phyloP scores from a whole-genome alignment of 257 asterid species.

The Ajuga chamaepitys region DNA sequence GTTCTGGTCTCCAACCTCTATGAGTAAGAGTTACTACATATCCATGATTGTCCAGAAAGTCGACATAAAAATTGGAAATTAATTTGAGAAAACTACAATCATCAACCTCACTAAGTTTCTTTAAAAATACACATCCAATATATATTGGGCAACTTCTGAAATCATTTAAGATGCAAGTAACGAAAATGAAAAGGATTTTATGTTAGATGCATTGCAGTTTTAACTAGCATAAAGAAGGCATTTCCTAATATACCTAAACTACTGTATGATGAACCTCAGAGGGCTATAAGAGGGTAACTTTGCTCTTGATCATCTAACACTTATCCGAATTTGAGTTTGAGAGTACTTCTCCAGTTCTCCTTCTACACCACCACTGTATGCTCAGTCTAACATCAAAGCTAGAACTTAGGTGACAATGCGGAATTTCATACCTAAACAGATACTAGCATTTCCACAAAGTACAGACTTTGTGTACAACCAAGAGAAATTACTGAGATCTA shows the following conservation, averaged over 20 bases:
- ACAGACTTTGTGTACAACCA: conserved; percentile 5
- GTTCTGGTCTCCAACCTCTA: background rate
- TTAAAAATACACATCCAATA: background rate
- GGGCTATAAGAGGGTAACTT: background rate
- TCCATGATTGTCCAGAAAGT: background rate
- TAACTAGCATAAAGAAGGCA: background rate
- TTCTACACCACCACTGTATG: background rate
- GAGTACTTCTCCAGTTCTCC: background rate
- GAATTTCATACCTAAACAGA: background rate
- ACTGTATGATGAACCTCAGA: background rate
- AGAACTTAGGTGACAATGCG: background rate
- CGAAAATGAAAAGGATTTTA: background rate
- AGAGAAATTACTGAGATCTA: background rate
- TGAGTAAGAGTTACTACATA: conserved; percentile 11
- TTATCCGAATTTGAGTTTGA: conserved; percentile 6
- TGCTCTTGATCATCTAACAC: background rate
- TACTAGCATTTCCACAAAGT: background rate
- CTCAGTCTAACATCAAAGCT: conserved; percentile 1
- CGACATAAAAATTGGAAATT: conserved; percentile 8
- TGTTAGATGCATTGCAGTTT: background rate
- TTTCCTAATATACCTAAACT: background rate
- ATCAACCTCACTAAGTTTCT: background rate
- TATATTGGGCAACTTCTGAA: background rate
- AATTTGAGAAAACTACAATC: background rate
- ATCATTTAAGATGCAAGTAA: background rate